Base-by-base conservation (phyloP, 345 rosid species). In the Melaleuca alternifolia region DNA sequence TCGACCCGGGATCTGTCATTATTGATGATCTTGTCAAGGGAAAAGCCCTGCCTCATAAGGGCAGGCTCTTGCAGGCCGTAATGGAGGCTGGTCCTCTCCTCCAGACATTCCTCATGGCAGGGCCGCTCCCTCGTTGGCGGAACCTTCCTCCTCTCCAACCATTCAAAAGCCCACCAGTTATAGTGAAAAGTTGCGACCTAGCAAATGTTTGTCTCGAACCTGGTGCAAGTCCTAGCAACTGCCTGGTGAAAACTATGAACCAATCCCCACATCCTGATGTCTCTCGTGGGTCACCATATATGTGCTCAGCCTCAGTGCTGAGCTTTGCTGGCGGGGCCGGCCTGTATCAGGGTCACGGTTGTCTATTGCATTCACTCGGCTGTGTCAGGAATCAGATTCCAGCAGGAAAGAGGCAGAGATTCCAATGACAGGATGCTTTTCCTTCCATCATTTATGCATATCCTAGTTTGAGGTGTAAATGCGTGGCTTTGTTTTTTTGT, bases 21-120 rank as follows among this genome's bases (percentile, higher is more conserved):
- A 89, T 97, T 46, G 93, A 96, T 83, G 90, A 87, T 28, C 90
- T 96, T 11, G 89, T 88, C 1, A 89, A 92, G 62, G 99, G 97
- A 0, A 94, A 91, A 87, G 10, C 84, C 11, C 85, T 91, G 51
- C 95, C 95, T 82, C 88, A 91, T 79, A 88, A 90, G 50, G 95
- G 95, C 57, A 91, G 88, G 82, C 91, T 93, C 52, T 48, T 88
- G 86, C 89, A 91, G 85, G 88, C 91, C 30, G 91, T 92, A 23
- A 85, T 62, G 12, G 90, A 89, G 18, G 91, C 93, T 24, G 90
- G 88, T 10, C 89, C 90, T 3, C 91, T 91, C 57, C 89, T 94
- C 71, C 87, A 88, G 87, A 88, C 92, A 0, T 84, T 91, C 48
- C 56, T 91, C 75, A 33, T 90, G 14, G 84, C 89, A 0, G 91